Evolutionary conservation across 2,329 filamentous ascomycete species (phyloP), one percentile per base, ranked within the genome.

Genomic region (Keithomyces neogunnii): DNA sequence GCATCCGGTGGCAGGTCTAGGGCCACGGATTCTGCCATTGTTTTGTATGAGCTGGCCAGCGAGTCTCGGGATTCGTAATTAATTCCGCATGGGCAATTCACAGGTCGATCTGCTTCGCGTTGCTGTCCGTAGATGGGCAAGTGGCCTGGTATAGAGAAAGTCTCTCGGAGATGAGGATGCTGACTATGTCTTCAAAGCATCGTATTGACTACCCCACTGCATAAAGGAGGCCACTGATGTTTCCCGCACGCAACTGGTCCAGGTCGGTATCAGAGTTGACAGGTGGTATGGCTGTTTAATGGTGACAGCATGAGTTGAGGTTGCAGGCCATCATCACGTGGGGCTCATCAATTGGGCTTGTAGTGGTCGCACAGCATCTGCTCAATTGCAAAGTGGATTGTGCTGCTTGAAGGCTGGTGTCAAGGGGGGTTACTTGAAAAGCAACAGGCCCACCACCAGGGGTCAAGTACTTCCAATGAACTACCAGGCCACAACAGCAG

Each of bases 1-100:
- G 55, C 56, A 40, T 66, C 63, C 43, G 59, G 60, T 26, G 66
- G 66, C 52, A 63, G 63, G 47, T 66, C 63, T 36, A 68, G 61
- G 45, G 57, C 62, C 49, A 63, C 60, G 30, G 60, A 49, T 45
- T 61, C 59, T 35, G 63, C 43, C 67, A 69, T 69, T 51, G 39
- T 31, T 19, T n/a, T 9, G 29, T 40, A 36, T 6, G 13, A 30
- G n/a, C 7, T 38, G 26, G 33, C 39, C 43, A n/a, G 8, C 42
- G 6, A 19, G 30, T 36, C 30, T 5, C 28, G 29, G 40, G 33
- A 35, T 28, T 29, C 11, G 40, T 30, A 30, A 29, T 30, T 3
- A 30, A 11, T 44, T 26, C 19, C 26, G 40, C 29, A 26, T 5
- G 3, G 3, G 9, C 40, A 29, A 30, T 29, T 26, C 13, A 13